phyloP scores from a whole-genome alignment of 176 grass and related monocot species.

The Luzula sylvatica region DNA sequence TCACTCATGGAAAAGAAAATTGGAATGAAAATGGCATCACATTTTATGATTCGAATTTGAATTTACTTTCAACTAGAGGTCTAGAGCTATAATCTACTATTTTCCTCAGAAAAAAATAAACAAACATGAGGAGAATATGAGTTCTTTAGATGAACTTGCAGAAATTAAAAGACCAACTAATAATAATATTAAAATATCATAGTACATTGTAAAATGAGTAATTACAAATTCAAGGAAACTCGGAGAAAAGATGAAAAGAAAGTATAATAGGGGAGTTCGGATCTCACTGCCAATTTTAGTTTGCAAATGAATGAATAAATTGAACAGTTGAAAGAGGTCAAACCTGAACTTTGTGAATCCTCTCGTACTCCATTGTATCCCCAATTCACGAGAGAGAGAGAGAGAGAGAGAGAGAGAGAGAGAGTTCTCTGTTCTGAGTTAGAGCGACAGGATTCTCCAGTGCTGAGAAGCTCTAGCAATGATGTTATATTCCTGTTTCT shows the following conservation, averaged over 20 bases:
- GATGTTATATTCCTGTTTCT: constrained; percentile 13
- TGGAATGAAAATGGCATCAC: no score
- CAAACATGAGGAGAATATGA: no score
- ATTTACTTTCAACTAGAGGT: no score
- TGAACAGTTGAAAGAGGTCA: constrained; percentile 10
- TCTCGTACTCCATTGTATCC: constrained; percentile 84
- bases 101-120: no score
- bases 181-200: neutral
- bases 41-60: no score
- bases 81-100: no score
- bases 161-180: neutral
- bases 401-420: neutral
- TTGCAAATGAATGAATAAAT: neutral
- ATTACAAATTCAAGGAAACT: neutral
- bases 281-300: neutral
- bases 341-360: constrained; percentile 91
- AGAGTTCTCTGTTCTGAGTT: neutral
- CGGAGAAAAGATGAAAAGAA: neutral
- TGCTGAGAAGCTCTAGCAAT: constrained; percentile 9
- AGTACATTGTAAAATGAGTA: neutral
- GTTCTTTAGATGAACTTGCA: neutral
- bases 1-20: no score
- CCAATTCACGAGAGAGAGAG: neutral
- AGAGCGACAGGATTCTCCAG: constrained; percentile 12
- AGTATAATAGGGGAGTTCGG: constrained; percentile 9